phyloP scores from a whole-genome alignment of 441 rosid species.

The Syzygium syzygioides region DNA sequence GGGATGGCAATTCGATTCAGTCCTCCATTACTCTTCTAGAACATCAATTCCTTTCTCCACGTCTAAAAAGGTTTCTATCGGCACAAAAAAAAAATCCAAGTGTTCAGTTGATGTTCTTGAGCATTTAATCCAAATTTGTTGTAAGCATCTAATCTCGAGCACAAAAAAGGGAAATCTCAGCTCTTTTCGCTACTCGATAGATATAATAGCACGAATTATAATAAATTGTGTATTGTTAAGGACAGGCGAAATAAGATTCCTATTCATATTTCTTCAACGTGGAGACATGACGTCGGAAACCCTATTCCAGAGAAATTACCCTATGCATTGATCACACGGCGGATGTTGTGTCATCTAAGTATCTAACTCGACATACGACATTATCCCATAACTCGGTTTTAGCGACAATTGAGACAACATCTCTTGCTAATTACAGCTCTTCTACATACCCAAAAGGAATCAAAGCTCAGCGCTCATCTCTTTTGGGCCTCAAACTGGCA shows the following conservation, averaged over 20 bases:
- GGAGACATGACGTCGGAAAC: not conserved
- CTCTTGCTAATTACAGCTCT: not conserved
- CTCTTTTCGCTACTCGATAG: fast-evolving
- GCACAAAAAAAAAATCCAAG: not conserved
- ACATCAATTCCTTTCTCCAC: not conserved
- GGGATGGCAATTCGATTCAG: not conserved
- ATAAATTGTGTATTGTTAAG: not conserved
- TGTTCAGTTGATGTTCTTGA: not conserved
- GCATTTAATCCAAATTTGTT: not conserved
- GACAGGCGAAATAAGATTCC: not conserved
- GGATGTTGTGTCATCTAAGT: not conserved
- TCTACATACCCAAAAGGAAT: not conserved
- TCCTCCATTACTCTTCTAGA: not conserved
- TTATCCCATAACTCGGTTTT: not conserved
- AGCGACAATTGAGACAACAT: not conserved
- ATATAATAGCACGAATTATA: not conserved
- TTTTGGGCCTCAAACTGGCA: too few species aligned
- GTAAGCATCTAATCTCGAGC: not conserved
- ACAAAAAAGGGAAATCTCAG: not conserved
- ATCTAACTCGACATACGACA: not conserved
- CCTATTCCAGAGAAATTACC: not conserved
- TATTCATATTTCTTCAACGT: not conserved
- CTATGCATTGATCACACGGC: not conserved
- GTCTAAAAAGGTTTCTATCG: not conserved
- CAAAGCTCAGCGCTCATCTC: not conserved